Conservation (phyloP, 371 early-diverging fungal species). For the Neoconidiobolus thromboides region DNA sequence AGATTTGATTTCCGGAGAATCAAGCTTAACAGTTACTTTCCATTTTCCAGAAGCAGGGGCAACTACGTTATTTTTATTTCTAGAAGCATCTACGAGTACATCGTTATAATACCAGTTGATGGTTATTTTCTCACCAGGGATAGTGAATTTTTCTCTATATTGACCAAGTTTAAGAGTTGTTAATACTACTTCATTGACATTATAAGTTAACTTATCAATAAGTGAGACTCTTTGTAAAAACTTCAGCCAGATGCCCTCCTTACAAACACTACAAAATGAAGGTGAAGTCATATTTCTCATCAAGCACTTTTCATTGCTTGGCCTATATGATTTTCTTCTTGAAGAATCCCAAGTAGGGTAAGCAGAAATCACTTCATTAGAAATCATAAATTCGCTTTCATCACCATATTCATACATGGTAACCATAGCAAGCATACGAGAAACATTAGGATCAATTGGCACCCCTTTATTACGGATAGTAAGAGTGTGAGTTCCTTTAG, state of each 20-base stretch:
- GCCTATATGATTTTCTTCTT: conserved; percentile 20
- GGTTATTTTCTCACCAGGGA: neutral
- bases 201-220: conserved; percentile 29
- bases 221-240: conserved; percentile 21
- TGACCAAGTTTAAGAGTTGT: neutral
- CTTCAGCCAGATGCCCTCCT: conserved; percentile 31
- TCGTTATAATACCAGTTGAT: neutral
- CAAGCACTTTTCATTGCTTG: conserved; percentile 30
- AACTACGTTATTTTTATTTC: neutral
- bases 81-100: neutral
- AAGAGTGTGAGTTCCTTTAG: conserved; percentile 2
- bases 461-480: neutral
- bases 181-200: neutral
- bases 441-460: conserved; percentile 17
- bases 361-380: conserved; percentile 18
- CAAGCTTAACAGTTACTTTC: neutral
- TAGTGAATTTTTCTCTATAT: neutral
- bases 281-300: conserved; percentile 34
- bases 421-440: conserved; percentile 28
- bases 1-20: neutral
- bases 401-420: conserved; percentile 27
- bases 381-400: conserved; percentile 14
- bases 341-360: conserved; percentile 22
- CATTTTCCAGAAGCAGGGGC: neutral
- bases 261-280: conserved; percentile 28